phyloP scores from a whole-genome alignment of 2,329 filamentous ascomycete genomes.

The Apiospora phragmitis region DNA sequence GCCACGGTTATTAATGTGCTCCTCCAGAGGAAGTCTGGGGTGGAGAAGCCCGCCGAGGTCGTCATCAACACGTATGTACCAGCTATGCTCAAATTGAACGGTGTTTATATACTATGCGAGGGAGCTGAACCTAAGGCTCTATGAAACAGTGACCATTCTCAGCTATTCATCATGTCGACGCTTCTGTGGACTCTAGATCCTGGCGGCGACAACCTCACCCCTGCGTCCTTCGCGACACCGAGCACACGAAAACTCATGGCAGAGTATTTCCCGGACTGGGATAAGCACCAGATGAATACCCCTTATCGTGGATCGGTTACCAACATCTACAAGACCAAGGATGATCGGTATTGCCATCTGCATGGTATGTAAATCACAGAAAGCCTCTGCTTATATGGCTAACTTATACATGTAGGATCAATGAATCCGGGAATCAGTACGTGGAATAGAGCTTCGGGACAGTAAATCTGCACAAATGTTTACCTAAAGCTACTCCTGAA shows the following conservation, averaged over 20 bases:
- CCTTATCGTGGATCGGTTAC: conserved; percentile 21
- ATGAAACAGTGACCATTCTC: conserved; percentile 37
- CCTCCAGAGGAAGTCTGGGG: conserved; percentile 45
- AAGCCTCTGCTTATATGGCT: neutral
- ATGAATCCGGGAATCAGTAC: conserved; percentile 19
- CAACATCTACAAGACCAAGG: conserved; percentile 25
- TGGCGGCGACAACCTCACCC: conserved; percentile 14
- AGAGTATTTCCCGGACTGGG: conserved; percentile 22
- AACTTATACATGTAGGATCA: neutral
- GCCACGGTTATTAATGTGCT: conserved; percentile 46
- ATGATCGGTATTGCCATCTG: conserved; percentile 22
- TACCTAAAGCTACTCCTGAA: no score
- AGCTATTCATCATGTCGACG: conserved; percentile 43
- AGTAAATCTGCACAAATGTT: no score
- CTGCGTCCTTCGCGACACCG: conserved; percentile 18
- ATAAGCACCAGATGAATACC: conserved; percentile 20
- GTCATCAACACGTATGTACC: conserved; percentile 44
- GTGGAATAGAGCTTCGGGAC: neutral
- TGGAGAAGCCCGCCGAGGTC: conserved; percentile 38
- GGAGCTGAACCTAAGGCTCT: neutral
- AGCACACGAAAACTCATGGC: conserved; percentile 15
- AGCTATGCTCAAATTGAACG: neutral
- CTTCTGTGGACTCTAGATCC: conserved; percentile 32
- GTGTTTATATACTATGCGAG: no score
- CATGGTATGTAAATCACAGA: conserved; percentile 15